Evolutionary conservation across 768 basidiomycete genomes (phyloP), one percentile per base, ranked within the genome.

Genomic region (Coprinellus aureogranulatus): DNA sequence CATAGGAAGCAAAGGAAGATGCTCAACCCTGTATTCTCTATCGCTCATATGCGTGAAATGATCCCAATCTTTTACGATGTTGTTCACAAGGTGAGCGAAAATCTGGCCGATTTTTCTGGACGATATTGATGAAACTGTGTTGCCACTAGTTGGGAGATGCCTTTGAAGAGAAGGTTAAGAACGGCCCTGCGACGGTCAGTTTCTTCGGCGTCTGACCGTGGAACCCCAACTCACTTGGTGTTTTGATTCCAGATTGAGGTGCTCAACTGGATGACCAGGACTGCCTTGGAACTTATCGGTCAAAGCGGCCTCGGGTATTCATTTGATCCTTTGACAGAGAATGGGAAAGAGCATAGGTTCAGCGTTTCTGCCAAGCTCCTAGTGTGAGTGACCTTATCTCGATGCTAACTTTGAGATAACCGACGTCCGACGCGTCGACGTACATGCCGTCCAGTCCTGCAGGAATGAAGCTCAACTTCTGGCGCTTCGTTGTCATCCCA

Each of bases 241-340:
- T 16, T 23, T 46, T 4, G 18, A 2, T n/a, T 26, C n/a, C 37
- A 74, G 68, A 60, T 75, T 30, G 72, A 76, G 51, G 41, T 75
- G n/a, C 49, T 68, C 3, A 54, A 64, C 6, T 76, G 75, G 75
- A 69, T 72, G 65, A 60, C 73, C 18, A 71, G 80, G 14, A 71
- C 75, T 14, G 77, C 80, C 14, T 68, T 81, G n/a, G 79, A 82
- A 53, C 67, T 80, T 44, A 73, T 83, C 37, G 79, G 77, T 6
- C 77, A 78, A 65, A 75, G 74, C 27, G 78, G 79, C 1, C 65
- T 82, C 16, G 76, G 76, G 12, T 68, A 70, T 49, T 75, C 72
- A 8, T 77, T 77, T 40, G 76, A 77, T 54, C 48, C 69, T 0
- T 66, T 81, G 11, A 64, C 61, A 12, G 71, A 70, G 25, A 70